A percentile compares a stretch with the other conserved stretches of the same genome.
These are phyloP conservation scores for Sarocladium strictum DNA, from an alignment of 2,329 filamentous ascomycete genomes.

Conservation along the genomic window DNA sequence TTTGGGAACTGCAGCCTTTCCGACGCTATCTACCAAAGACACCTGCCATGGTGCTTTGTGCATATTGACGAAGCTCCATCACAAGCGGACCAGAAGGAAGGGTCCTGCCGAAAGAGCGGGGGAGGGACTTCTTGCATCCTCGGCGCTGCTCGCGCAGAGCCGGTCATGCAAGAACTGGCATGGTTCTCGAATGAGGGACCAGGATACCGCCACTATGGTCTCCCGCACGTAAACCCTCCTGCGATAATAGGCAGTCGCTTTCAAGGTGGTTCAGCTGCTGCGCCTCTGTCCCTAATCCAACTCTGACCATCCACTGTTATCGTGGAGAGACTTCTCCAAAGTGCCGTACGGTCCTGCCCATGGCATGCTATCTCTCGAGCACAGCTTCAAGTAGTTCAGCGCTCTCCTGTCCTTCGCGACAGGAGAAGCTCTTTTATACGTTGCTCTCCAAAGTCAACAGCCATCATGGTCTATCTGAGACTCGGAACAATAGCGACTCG, in stretches of 20 bases:
- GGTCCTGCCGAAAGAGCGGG: neutral
- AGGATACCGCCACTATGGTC: neutral
- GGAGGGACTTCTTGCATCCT: neutral
- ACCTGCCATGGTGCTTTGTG: neutral
- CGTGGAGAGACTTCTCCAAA: too few species aligned
- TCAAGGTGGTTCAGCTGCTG: constrained; percentile 6
- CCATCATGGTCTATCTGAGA: too few species aligned
- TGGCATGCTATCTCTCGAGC: too few species aligned
- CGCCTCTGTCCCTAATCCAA: neutral
- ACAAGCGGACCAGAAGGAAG: neutral
- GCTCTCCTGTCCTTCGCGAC: neutral
- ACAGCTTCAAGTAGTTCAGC: neutral
- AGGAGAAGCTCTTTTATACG: too few species aligned
- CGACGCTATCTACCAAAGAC: neutral
- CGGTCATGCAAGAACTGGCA: neutral
- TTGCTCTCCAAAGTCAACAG: neutral
- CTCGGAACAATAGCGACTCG: neutral
- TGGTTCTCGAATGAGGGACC: neutral
- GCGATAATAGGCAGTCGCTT: neutral
- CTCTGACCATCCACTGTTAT: neutral
- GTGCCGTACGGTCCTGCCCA: too few species aligned
- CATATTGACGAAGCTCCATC: neutral
- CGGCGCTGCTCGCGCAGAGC: neutral
- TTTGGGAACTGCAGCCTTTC: neutral
- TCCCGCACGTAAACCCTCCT: neutral